phyloP scores from a whole-genome alignment of 441 rosid genomes.

The Capsella rubella region DNA sequence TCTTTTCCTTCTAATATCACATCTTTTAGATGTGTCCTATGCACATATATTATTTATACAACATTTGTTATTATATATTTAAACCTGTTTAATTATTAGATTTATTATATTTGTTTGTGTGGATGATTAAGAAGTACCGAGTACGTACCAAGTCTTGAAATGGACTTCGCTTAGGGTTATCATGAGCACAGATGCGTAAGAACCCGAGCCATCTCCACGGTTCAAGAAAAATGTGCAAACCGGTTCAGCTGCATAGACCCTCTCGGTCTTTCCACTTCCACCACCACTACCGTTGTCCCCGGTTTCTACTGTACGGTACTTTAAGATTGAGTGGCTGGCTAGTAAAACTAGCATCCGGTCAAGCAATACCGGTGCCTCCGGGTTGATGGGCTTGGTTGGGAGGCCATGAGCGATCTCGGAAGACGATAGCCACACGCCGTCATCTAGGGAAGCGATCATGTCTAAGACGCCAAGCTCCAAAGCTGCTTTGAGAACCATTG shows the following conservation, averaged over 20 bases:
- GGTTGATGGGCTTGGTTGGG: conserved; percentile 38
- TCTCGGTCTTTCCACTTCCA: background rate
- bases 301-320: background rate
- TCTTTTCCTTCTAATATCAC: conserved; percentile 23
- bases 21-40: conserved; percentile 27
- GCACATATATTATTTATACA: no score
- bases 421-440: conserved; percentile 36
- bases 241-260: conserved; percentile 42
- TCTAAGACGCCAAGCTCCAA: conserved; percentile 46
- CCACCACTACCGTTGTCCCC: background rate
- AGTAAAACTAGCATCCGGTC: conserved; percentile 46
- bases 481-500: conserved; percentile 45
- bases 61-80: no score
- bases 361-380: conserved; percentile 35
- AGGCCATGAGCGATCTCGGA: conserved; percentile 23
- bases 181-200: conserved; percentile 37
- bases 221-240: conserved; percentile 39
- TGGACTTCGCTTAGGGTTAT: conserved; percentile 31
- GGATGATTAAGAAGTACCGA: background rate
- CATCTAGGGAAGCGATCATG: conserved; percentile 22
- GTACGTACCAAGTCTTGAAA: conserved; percentile 32
- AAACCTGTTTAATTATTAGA: no score
- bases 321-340: conserved; percentile 37
- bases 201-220: conserved; percentile 38
- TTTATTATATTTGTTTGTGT: background rate